Base-by-base conservation (phyloP, 2,329 filamentous ascomycete genomes). In the Alternaria longipes region DNA sequence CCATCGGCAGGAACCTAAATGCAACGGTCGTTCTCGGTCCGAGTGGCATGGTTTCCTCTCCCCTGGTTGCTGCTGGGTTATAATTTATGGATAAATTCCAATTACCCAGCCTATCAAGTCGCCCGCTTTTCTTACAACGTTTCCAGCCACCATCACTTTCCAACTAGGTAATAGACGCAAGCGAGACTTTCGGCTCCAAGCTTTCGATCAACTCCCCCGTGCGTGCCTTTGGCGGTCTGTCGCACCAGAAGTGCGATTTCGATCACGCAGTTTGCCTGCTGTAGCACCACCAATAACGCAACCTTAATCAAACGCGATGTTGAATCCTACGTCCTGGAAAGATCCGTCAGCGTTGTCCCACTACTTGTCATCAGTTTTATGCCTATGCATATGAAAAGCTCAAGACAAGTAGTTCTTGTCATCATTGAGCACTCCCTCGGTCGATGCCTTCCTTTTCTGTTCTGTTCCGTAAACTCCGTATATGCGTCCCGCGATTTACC, bases 11-110 rank as follows among this genome's bases (percentile, higher is more conserved):
- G 45, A 12, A 20, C 26, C 22, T 40, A 28, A 30, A 38, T 51
- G 44, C n/a, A 28, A 26, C 36, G 30, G 20, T 11, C 38, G 5
- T 18, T 20, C 22, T 40, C 64, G 62, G 64, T 47, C 64, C 64
- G 64, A 58, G 45, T 24, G 36, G 42, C 49, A 28, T 28, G 26
- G 24, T 30, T 41, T 28, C 36, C 14, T 12, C 24, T 41, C 18
- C 30, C 46, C 20, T 26, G 14, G 20, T 38, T 47, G 24, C 12
- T 51, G 41, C 20, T 51, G 28, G 36, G 1, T 26, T 44, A 60
- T 54, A 50, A 49, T 55, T 57, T 44, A 12, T 54, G 62, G 64
- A 55, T 64, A 62, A 66, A 64, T 49, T 18, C 24, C 53, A 38
- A 36, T 42, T 53, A 45, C 36, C 44, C 55, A 56, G 47, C 59